Conservation (phyloP, 257 asterid species). For the Capsicum pubescens region DNA sequence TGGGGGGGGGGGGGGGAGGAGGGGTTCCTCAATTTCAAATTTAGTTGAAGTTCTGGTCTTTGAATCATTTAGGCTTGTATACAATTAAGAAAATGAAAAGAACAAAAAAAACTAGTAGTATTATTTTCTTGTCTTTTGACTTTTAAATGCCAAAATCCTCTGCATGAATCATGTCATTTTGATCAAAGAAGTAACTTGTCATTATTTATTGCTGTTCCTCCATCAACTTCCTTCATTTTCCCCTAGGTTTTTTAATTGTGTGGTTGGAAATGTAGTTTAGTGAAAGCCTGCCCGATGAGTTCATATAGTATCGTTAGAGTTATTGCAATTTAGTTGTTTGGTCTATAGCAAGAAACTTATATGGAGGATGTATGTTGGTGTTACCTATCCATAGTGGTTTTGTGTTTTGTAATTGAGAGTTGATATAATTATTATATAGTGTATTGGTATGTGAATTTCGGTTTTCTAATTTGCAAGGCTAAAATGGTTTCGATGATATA, state of each 20-base stretch:
- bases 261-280: background rate
- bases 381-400: background rate
- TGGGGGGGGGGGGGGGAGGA: no score
- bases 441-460: background rate
- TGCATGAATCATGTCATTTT: background rate
- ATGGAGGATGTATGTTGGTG: background rate
- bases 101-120: background rate
- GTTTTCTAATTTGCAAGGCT: constrained; percentile 51
- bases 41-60: background rate
- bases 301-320: background rate
- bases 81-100: background rate
- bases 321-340: background rate
- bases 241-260: background rate
- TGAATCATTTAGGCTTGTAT: background rate
- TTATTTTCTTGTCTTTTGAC: background rate
- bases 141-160: background rate
- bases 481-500: constrained; percentile 66
- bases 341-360: background rate
- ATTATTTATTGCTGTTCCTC: background rate
- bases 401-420: background rate
- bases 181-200: background rate
- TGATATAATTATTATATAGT: background rate
- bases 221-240: background rate
- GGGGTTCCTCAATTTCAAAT: background rate
- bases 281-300: background rate